Conservation (phyloP, 768 basidiomycete species). For the Pulveroboletus sp. region DNA sequence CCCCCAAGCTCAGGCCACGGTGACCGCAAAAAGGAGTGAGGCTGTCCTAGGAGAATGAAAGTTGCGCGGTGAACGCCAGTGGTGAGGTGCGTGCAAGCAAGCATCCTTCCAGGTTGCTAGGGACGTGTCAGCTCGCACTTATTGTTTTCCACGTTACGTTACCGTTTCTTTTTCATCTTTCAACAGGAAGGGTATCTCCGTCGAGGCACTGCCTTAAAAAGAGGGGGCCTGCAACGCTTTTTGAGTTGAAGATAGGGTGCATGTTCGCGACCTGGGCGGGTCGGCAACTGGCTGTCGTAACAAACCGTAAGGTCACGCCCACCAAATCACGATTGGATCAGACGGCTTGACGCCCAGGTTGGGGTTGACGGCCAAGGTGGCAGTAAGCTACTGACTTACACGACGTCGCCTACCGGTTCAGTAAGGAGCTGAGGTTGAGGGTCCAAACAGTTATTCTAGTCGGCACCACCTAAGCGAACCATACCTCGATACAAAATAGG, state of each 20-base stretch:
- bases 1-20: background rate
- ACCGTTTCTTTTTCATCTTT: constrained; percentile 11
- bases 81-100: constrained; percentile 18
- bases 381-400: background rate
- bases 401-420: background rate
- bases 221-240: constrained; percentile 6
- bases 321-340: background rate
- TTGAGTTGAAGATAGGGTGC: constrained; percentile 16
- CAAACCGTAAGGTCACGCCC: constrained; percentile 7
- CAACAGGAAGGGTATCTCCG: constrained; percentile 11
- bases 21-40: constrained; percentile 8
- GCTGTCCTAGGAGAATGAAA: constrained; percentile 25
- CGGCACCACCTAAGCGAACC: background rate
- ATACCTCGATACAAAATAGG: background rate
- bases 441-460: background rate
- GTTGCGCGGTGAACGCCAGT: constrained; percentile 2
- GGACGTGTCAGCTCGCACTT: constrained; percentile 6
- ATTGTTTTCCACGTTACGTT: constrained; percentile 26
- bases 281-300: constrained; percentile 22
- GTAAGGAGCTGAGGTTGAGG: background rate
- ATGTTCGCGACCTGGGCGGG: constrained; percentile 5
- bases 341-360: background rate
- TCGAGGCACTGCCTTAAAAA: constrained; percentile 13
- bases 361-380: background rate
- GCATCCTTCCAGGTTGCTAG: constrained; percentile 9